Evolutionary conservation across 805 yeast species (phyloP).

Genomic region (Candida ulmi): DNA sequence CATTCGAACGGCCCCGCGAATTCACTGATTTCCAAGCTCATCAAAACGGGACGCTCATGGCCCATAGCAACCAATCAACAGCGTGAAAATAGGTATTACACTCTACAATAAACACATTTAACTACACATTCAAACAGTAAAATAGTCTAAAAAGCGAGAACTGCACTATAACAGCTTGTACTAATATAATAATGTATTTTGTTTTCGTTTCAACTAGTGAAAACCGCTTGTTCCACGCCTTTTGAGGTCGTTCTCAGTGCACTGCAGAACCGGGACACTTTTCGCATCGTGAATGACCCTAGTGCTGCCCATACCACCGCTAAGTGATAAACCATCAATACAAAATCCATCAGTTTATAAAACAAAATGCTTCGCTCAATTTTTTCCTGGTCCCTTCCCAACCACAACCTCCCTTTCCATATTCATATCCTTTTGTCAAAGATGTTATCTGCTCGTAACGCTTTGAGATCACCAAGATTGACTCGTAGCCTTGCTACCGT

Average conservation of each 20-base stretch:
- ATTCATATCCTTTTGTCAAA: not conserved
- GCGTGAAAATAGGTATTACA: not conserved
- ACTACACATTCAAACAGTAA: too few relatives aligned
- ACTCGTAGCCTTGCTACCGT: constrained; percentile 37
- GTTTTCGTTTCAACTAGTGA: too few relatives aligned
- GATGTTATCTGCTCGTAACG: constrained; percentile 11
- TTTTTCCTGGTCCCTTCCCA: not conserved
- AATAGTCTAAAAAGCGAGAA: too few relatives aligned
- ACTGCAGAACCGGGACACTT: not conserved
- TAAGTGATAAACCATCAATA: not conserved
- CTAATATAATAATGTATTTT: too few relatives aligned
- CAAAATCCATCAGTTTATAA: not conserved
- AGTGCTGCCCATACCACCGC: not conserved
- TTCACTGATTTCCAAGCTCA: not conserved
- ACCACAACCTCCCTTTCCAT: not conserved
- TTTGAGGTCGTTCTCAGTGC: not conserved
- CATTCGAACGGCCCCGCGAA: not conserved
- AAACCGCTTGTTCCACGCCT: not conserved
- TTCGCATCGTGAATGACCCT: not conserved
- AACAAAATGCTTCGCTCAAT: not conserved
- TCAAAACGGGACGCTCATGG: not conserved
- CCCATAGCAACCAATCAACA: not conserved
- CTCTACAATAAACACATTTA: not conserved
- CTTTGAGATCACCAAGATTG: constrained; percentile 14
- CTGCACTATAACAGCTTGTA: too few relatives aligned